phyloP scores from a whole-genome alignment of 805 yeast species.

The Candida koratica region DNA sequence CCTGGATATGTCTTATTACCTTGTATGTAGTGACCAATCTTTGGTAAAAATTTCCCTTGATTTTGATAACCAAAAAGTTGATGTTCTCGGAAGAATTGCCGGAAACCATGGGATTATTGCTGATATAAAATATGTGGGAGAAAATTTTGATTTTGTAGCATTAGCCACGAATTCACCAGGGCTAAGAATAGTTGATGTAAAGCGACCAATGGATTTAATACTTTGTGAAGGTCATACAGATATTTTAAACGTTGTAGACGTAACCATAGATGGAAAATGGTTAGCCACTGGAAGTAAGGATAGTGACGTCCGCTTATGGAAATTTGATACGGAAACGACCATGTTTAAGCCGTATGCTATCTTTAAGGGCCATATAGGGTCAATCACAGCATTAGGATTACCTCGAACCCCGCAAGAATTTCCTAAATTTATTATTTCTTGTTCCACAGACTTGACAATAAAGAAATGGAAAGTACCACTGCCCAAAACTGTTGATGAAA shows the following conservation, averaged over 20 bases:
- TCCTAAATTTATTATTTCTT: slow-evolving; percentile 77
- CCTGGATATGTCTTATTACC: slow-evolving; percentile 31
- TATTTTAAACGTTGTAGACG: slow-evolving; percentile 74
- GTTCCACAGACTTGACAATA: slow-evolving; percentile 78
- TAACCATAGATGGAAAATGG: slow-evolving; percentile 81
- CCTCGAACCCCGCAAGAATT: slow-evolving; percentile 46
- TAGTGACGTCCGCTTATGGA: slow-evolving; percentile 81
- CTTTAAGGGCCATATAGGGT: slow-evolving; percentile 82
- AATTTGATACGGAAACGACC: slow-evolving; percentile 42
- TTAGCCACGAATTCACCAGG: slow-evolving; percentile 94
- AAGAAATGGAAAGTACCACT: slow-evolving; percentile 79
- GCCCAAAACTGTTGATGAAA: slow-evolving; percentile 14
- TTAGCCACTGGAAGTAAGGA: slow-evolving; percentile 91
- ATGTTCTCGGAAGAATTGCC: slow-evolving; percentile 56
- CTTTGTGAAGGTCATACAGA: slow-evolving; percentile 82
- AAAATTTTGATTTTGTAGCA: slow-evolving; percentile 55
- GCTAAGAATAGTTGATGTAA: slow-evolving; percentile 66
- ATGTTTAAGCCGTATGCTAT: slow-evolving; percentile 48
- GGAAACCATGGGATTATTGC: slow-evolving; percentile 97
- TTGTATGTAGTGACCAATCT: slow-evolving; percentile 83
- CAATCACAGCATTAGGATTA: slow-evolving; percentile 78
- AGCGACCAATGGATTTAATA: slow-evolving; percentile 56
- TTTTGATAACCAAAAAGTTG: slow-evolving; percentile 19
- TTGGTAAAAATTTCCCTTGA: slow-evolving; percentile 46
- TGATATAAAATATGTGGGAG: slow-evolving; percentile 77